These are phyloP conservation scores for Balamuthia mandrillaris DNA, from an alignment of 208 protist species.

Conservation along the genomic window DNA sequence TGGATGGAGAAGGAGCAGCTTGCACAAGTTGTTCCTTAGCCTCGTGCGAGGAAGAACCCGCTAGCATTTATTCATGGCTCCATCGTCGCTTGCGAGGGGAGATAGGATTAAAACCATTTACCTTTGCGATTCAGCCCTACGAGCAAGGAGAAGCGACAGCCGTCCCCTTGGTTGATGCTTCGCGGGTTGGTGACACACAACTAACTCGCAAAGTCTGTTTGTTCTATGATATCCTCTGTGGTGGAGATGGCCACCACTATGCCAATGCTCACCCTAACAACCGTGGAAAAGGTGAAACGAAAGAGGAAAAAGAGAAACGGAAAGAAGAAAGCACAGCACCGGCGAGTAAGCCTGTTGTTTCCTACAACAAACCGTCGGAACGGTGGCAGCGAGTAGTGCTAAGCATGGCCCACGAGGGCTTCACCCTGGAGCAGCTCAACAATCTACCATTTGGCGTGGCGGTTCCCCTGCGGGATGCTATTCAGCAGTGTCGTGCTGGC, in stretches of 20 bases:
- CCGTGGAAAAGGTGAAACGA: not conserved
- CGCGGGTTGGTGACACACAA: not conserved
- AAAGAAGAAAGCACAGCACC: not conserved
- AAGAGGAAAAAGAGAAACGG: no score
- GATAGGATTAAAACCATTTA: no score
- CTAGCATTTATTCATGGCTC: not conserved
- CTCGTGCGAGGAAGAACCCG: not conserved
- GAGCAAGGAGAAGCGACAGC: not conserved
- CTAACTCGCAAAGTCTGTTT: not conserved
- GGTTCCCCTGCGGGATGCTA: constrained; percentile 54
- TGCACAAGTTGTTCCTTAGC: not conserved
- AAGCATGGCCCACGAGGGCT: constrained; percentile 26
- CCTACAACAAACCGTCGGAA: no score
- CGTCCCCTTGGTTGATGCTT: not conserved
- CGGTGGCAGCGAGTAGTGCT: no score
- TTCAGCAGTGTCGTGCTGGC: constrained; percentile 44
- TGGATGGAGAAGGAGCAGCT: not conserved
- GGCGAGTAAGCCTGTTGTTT: not conserved
- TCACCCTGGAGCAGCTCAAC: constrained; percentile 45
- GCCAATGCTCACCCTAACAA: not conserved
- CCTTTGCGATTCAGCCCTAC: not conserved
- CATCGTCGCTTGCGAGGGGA: not conserved
- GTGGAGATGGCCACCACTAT: not conserved
- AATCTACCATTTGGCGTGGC: constrained; percentile 53
- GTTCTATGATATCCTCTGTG: not conserved